Evolutionary conservation across 768 basidiomycete species (phyloP).

Genomic region (Xerocomellus chrysenteron): DNA sequence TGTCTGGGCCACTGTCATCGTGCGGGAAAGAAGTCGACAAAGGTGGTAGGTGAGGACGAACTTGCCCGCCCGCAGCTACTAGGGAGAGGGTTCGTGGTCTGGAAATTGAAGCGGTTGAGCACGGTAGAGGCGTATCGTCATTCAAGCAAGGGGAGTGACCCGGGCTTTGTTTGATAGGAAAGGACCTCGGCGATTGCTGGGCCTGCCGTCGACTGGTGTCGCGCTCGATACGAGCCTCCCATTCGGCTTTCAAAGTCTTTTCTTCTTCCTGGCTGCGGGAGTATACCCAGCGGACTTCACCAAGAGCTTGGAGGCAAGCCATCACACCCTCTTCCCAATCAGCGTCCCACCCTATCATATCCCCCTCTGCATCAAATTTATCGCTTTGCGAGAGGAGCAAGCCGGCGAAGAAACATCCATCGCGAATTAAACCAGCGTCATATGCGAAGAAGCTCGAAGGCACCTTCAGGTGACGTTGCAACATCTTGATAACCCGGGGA

Average conservation of each 20-base stretch:
- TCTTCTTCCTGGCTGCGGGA: slow-evolving; percentile 73
- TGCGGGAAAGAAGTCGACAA: slow-evolving; percentile 39
- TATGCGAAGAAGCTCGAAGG: slow-evolving; percentile 66
- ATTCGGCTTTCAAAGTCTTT: slow-evolving; percentile 52
- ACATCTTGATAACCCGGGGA: slow-evolving; percentile 49
- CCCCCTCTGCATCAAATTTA: slow-evolving; percentile 26
- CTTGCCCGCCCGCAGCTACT: slow-evolving; percentile 36
- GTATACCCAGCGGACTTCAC: slow-evolving; percentile 80
- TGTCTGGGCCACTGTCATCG: slow-evolving; percentile 53
- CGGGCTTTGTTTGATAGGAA: slow-evolving; percentile 25
- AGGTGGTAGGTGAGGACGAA: slow-evolving; percentile 50
- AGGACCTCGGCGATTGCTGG: slow-evolving; percentile 23
- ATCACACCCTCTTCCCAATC: slow-evolving; percentile 35
- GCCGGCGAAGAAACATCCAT: slow-evolving; percentile 88
- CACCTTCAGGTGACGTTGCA: slow-evolving; percentile 48
- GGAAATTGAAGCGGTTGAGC: slow-evolving; percentile 1
- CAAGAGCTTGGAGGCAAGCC: slow-evolving; percentile 71
- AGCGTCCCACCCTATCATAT: slow-evolving; percentile 22
- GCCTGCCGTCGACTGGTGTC: slow-evolving; percentile 30
- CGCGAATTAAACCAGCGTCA: slow-evolving; percentile 83
- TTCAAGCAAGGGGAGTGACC: slow-evolving; percentile 29
- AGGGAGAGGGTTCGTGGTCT: slow-evolving; percentile 28
- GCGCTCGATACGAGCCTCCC: slow-evolving; percentile 40
- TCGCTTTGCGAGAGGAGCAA: slow-evolving; percentile 66
- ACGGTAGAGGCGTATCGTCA: slow-evolving; percentile 20